Evolutionary conservation across 176 grass and related monocot species (phyloP).

Genomic region (Guadua angustifolia): DNA sequence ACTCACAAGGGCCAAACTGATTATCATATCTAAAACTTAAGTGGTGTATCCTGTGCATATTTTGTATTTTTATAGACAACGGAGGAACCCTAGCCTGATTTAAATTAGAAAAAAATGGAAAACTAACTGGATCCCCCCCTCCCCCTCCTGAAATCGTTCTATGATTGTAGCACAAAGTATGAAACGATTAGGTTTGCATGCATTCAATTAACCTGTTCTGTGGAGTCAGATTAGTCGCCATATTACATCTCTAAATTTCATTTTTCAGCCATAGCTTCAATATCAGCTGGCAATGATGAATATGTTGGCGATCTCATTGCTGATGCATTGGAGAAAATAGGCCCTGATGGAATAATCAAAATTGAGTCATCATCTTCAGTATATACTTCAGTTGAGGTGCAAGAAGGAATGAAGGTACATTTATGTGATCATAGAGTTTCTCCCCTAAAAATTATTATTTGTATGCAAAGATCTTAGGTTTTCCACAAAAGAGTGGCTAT

Average conservation of each 20-base stretch:
- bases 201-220: slow-evolving; percentile 2
- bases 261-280: slow-evolving; percentile 77
- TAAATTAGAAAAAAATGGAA: neutral
- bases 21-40: neutral
- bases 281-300: slow-evolving; percentile 94
- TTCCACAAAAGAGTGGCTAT: neutral
- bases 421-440: neutral
- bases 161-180: neutral
- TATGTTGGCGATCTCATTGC: slow-evolving; percentile 90
- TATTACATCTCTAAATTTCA: slow-evolving; percentile 30
- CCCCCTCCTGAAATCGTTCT: neutral
- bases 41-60: neutral
- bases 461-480: slow-evolving; percentile 12
- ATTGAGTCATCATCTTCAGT: slow-evolving; percentile 92
- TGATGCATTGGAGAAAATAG: slow-evolving; percentile 86
- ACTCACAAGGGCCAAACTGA: neutral
- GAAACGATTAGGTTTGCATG: neutral
- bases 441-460: neutral
- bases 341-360: slow-evolving; percentile 88
- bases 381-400: slow-evolving; percentile 86
- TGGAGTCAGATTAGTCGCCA: neutral
- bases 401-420: slow-evolving; percentile 94
- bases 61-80: neutral
- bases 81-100: neutral
- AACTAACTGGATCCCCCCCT: neutral